A percentile compares a stretch with the other conserved stretches of the same genome.
Conservation (phyloP, 208 protist genomes). For the Porcisia deanei region DNA sequence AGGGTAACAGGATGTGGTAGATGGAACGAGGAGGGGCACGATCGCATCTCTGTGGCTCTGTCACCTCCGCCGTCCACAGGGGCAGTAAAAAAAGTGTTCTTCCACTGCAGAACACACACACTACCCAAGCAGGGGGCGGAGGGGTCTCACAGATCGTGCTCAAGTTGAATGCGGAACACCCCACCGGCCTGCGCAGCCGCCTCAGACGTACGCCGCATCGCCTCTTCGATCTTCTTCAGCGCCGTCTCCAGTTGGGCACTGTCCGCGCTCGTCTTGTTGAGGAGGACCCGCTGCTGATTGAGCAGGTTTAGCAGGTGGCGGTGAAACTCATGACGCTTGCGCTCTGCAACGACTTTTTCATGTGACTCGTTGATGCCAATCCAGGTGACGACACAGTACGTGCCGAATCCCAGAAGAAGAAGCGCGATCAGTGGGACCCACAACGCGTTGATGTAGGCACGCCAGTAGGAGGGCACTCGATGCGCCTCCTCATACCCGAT, state of each 20-base stretch:
- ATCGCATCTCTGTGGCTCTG: neutral
- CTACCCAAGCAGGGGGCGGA: neutral
- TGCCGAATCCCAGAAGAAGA: constrained; percentile 26
- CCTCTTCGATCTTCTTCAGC: constrained; percentile 12
- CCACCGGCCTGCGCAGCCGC: constrained; percentile 31
- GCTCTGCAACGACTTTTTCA: constrained; percentile 8
- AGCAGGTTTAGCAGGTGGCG: constrained; percentile 10
- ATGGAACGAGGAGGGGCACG: neutral
- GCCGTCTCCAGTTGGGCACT: neutral
- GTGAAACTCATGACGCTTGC: constrained; percentile 9
- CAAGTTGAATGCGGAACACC: constrained; percentile 26
- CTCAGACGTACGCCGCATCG: constrained; percentile 23
- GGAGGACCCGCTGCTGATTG: constrained; percentile 13
- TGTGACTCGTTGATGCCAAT: constrained; percentile 19
- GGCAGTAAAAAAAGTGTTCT: neutral
- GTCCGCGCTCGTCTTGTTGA: neutral
- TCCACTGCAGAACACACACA: neutral
- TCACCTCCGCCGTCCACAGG: neutral
- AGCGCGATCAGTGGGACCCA: constrained; percentile 43
- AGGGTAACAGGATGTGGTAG: neutral
- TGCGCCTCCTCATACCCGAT: constrained; percentile 67
- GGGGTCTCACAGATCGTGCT: constrained; percentile 16
- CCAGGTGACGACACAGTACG: constrained; percentile 16
- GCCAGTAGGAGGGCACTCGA: constrained; percentile 22
- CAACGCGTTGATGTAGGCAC: constrained; percentile 28